These are phyloP conservation scores for Prillingera fragicola DNA, from an alignment of 1,284 basidiomycete genomes.

Conservation along the genomic window DNA sequence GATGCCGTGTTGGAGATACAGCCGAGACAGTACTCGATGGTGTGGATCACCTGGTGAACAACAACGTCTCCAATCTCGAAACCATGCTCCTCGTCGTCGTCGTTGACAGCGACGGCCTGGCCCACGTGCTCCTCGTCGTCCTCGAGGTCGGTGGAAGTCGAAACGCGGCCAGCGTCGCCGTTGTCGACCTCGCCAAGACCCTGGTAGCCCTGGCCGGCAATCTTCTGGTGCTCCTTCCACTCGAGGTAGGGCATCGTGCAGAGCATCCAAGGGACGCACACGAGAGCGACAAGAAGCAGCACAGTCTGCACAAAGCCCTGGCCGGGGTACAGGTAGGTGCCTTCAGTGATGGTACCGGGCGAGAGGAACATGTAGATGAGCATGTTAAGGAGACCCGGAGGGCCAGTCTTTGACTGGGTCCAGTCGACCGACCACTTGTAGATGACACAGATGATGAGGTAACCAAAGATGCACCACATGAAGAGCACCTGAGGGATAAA, in stretches of 20 bases:
- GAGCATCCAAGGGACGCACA: slow-evolving; percentile 96
- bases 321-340: slow-evolving; percentile 72
- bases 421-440: slow-evolving; percentile 98
- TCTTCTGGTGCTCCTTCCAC: slow-evolving; percentile 85
- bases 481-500: slow-evolving; percentile 97
- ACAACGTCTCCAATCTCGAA: slow-evolving; percentile 89
- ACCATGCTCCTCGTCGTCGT: slow-evolving; percentile 48
- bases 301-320: slow-evolving; percentile 81
- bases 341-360: slow-evolving; percentile 69
- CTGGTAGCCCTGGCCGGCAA: slow-evolving; percentile 75
- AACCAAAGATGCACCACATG: slow-evolving; percentile 95
- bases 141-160: slow-evolving; percentile 51
- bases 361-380: slow-evolving; percentile 89
- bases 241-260: slow-evolving; percentile 87
- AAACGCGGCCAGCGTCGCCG: slow-evolving; percentile 39
- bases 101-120: slow-evolving; percentile 61
- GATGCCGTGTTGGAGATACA: slow-evolving; percentile 99
- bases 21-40: slow-evolving; percentile 96
- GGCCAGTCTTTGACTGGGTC: slow-evolving; percentile 62
- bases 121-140: slow-evolving; percentile 83
- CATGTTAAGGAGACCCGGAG: slow-evolving; percentile 92
- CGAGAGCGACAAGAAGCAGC: slow-evolving; percentile 69
- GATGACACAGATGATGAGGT: slow-evolving; percentile 88
- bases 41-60: slow-evolving; percentile 96
- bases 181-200: slow-evolving; percentile 58